Base-by-base conservation (phyloP, 768 basidiomycete species). In the Lyophyllum atratum region DNA sequence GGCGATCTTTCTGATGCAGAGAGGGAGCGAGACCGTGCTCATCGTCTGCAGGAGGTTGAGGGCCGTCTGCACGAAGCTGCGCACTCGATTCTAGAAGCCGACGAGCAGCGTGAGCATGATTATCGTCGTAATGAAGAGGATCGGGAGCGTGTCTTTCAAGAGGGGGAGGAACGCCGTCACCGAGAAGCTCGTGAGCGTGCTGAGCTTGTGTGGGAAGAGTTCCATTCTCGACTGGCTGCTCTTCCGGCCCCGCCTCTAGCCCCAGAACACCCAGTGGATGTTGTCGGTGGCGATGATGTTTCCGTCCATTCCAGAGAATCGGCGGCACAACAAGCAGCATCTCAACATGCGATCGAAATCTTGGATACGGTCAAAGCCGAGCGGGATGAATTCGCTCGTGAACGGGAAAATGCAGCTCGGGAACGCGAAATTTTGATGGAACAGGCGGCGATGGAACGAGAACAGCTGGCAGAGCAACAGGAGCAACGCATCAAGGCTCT, bases 81-180 rank as follows among this genome's bases (percentile, higher is more conserved):
- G 9, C 73, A 76, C 8, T 76, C 77, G 2, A 81, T 84, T 0
- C 78, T 81, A 33, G 82, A 83, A 49, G 82, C 81, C 0, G 91
- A 93, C 64, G 79, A 83, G 24, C 75, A 74, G 45, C 82, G 90
- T 10, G 90, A 92, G 55, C 69, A 68, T 8, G 83, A 85, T 28
- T 92, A 90, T 71, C 79, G 82, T 17, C 72, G 73, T 1, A 80
- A 82, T 56, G 91, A 93, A 68, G 84, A 86, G 11, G 84, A 83
- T 49, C 76, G 90, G 7, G 78, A 89, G 19, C 80, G 73, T 8
- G 68, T 85, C 1, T 91, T 90, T 68, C 64, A 77, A 28, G 84
- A 86, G 1, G 75, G 74, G 39, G 86, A 92, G 64, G 78, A 72
- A 3, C 77, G 82, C 43, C 76, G 90, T 37, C 82, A 83, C 21